Base-by-base conservation (phyloP, 257 asterid species). In the Schizonepeta tenuifolia region DNA sequence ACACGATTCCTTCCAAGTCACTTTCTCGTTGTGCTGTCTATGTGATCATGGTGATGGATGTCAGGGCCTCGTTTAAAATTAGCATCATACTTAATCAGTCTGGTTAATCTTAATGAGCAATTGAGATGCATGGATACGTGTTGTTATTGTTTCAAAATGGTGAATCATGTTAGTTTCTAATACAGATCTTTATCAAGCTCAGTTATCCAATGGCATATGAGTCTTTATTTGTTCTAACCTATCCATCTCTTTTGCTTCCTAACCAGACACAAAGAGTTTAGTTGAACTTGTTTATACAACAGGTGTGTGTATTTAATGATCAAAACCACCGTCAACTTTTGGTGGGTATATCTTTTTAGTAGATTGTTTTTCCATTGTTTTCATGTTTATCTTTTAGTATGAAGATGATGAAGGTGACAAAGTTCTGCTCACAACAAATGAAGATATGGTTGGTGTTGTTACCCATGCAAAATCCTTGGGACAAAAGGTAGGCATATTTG, bases 401-500 rank as follows among this genome's bases (percentile, higher is more conserved):
- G 99, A 92, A 83, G 97, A 95, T 64, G 99, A 95, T 54, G 98
- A 95, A 84, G 97, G 97, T 31, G 98, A 95, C 78, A 91, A 81
- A 81, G 98, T 95, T 65, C 79, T 95, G 81, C 98, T 95, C 67
- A 84, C 89, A 44, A 83, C 88, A 9, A 95, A 95, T 61, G 80
- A 84, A 57, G 99, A 95, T 79, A 91, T 95, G 75, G 73, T 79
- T 79, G 82, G 88, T 90, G 99, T 98, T 72, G 95, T 87, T 76
- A 74, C 65, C 87, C 87, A 88, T 60, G 96, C 97, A 51, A 86
- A 86, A 87, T 82, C 92, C 49, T 72, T 69, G 4, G 96, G 96
- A 56, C 88, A 73, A 59, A 91, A 94, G 96, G 97, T 91, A 60
- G 54, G 83, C 41, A 18, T n/a, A 21, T n/a, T 70, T n/a, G n/a